Evolutionary conservation across 2,329 filamentous ascomycete genomes (phyloP).

Genomic region (Ophiostoma sp.): DNA sequence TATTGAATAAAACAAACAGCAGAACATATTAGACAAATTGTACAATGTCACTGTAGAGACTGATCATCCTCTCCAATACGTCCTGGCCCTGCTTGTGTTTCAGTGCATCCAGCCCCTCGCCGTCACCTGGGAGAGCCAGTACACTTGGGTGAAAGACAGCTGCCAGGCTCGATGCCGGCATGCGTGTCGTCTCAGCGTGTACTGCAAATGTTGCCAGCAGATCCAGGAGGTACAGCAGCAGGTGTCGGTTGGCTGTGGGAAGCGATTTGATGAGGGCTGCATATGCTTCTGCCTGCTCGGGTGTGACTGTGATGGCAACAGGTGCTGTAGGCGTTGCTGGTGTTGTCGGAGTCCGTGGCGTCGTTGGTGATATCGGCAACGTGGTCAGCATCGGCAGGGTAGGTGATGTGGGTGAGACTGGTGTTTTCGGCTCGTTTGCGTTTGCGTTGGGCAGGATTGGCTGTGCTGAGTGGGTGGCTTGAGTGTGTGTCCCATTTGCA

Average conservation of each 20-base stretch:
- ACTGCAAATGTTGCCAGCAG: conserved; percentile 7
- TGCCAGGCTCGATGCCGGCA: conserved; percentile 16
- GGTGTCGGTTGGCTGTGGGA: conserved; percentile 10
- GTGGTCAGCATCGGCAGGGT: background rate
- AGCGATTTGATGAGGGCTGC: background rate
- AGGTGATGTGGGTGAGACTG: background rate
- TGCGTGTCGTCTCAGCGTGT: conserved; percentile 5
- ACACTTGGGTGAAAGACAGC: conserved; percentile 12
- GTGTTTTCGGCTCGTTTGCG: background rate
- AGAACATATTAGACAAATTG: background rate
- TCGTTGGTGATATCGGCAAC: background rate
- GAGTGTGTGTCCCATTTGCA: background rate
- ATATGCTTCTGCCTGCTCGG: background rate
- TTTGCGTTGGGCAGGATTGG: background rate
- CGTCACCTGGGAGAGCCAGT: background rate
- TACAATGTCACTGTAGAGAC: background rate
- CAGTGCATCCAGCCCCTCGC: conserved; percentile 1
- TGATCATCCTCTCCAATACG: conserved; percentile 10
- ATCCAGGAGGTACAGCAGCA: conserved; percentile 15
- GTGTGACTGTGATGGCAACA: background rate
- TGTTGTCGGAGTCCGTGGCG: background rate
- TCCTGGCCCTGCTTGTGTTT: conserved; percentile 16
- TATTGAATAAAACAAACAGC: background rate
- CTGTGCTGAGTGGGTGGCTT: background rate
- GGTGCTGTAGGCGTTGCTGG: background rate